A percentile compares a stretch with the other conserved stretches of the same genome.
phyloP scores from a whole-genome alignment of 1,284 basidiomycete species.

The Microbotryum scabiosae region DNA sequence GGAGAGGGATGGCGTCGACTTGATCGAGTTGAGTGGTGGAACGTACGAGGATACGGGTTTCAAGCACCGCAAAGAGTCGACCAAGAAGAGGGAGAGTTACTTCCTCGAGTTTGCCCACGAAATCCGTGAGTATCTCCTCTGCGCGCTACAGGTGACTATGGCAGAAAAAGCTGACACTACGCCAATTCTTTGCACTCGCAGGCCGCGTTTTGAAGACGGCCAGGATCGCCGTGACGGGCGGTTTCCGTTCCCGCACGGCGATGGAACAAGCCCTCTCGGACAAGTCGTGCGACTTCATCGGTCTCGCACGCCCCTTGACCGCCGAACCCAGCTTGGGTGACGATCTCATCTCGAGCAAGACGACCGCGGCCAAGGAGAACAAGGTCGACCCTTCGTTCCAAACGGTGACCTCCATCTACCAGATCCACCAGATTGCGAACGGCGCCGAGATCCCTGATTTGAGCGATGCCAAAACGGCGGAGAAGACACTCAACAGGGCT shows the following conservation, averaged over 20 bases:
- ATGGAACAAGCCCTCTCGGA: conserved; percentile 41
- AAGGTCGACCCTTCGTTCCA: conserved; percentile 22
- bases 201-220: conserved; percentile 38
- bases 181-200: conserved; percentile 5
- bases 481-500: conserved; percentile 12
- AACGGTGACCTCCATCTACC: conserved; percentile 29
- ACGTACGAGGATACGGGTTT: conserved; percentile 43
- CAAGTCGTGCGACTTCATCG: conserved; percentile 40
- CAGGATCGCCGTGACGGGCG: conserved; percentile 47
- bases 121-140: conserved; percentile 33
- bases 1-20: conserved; percentile 45
- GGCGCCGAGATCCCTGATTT: conserved; percentile 31
- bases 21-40: conserved; percentile 49
- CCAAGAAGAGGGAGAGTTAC: conserved; percentile 43
- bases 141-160: neutral
- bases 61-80: conserved; percentile 39
- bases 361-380: conserved; percentile 21
- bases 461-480: conserved; percentile 15
- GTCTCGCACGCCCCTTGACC: conserved; percentile 45
- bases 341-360: conserved; percentile 42
- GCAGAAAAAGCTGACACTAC: conserved; percentile 1
- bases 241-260: conserved; percentile 44
- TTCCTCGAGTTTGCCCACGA: conserved; percentile 45
- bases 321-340: conserved; percentile 45
- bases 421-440: conserved; percentile 30